Evolutionary conservation across 768 basidiomycete species (phyloP).

Genomic region (Tylopilus rubrobrunneus): DNA sequence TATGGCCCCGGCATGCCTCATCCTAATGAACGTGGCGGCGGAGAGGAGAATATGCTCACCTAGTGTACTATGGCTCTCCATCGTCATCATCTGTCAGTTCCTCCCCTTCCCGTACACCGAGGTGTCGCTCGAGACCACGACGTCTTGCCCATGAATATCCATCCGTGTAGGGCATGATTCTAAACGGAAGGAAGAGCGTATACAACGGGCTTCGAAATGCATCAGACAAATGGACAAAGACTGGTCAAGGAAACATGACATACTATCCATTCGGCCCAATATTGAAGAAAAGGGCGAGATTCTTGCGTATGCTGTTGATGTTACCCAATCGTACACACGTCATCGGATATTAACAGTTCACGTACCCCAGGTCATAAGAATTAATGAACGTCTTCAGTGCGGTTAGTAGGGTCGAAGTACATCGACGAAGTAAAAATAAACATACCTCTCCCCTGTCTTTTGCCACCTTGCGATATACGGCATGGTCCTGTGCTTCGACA

Average conservation of each 20-base stretch:
- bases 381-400: constrained; percentile 69
- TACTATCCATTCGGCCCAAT: constrained; percentile 78
- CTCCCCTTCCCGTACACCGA: constrained; percentile 67
- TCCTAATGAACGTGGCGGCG: constrained; percentile 27
- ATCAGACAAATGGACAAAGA: background rate
- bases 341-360: background rate
- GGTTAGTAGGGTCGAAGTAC: background rate
- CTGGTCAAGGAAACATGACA: constrained; percentile 31
- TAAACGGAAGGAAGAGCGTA: constrained; percentile 80
- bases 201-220: constrained; percentile 52
- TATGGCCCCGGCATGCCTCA: constrained; percentile 79
- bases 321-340: background rate
- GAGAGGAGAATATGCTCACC: background rate
- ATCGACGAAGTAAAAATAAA: background rate
- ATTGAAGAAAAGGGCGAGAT: constrained; percentile 86
- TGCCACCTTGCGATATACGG: constrained; percentile 69
- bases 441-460: constrained; percentile 64
- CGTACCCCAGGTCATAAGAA: constrained; percentile 85
- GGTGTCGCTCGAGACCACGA: constrained; percentile 57
- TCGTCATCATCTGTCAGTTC: constrained; percentile 79
- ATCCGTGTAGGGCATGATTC: constrained; percentile 78
- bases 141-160: constrained; percentile 78
- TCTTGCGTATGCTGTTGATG: constrained; percentile 43
- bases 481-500: constrained; percentile 88
- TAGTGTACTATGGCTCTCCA: constrained; percentile 8